A percentile compares a stretch with the other conserved stretches of the same genome.
Conservation (phyloP, 2,329 filamentous ascomycete genomes). For the Lecanicillium sp. region DNA sequence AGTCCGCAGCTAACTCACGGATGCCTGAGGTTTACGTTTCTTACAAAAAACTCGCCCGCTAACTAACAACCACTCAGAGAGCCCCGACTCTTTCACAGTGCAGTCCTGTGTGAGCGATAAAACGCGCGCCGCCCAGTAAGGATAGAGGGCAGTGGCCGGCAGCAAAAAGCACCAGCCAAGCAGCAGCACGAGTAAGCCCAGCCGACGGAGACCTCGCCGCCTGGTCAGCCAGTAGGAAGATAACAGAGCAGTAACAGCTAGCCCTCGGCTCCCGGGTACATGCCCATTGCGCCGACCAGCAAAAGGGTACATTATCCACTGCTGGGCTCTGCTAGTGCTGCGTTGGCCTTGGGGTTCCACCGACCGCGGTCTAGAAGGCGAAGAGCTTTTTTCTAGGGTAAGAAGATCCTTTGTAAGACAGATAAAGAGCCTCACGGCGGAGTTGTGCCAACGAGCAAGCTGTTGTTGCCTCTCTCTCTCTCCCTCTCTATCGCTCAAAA, state of each 20-base stretch:
- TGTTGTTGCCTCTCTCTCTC: not conserved
- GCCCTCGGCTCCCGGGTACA: conserved; percentile 1
- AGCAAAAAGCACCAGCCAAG: too few species aligned
- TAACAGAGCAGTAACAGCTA: conserved; percentile 3
- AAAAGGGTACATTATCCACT: conserved; percentile 12
- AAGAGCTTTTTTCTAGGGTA: not conserved
- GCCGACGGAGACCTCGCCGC: too few species aligned
- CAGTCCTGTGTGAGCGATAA: not conserved
- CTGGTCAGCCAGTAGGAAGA: too few species aligned
- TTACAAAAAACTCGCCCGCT: too few species aligned
- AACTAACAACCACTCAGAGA: not conserved
- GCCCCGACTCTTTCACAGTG: not conserved
- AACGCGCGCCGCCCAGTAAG: too few species aligned
- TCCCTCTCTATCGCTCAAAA: not conserved
- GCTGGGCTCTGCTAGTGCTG: conserved; percentile 4
- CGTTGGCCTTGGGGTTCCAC: conserved; percentile 6
- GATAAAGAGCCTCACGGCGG: too few species aligned
- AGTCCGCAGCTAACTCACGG: too few species aligned
- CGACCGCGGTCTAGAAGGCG: conserved; percentile 12
- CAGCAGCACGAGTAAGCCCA: not conserved
- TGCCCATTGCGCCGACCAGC: not conserved
- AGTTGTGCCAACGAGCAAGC: too few species aligned
- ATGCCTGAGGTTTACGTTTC: conserved; percentile 4
- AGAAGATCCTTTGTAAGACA: too few species aligned
- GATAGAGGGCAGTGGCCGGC: too few species aligned